phyloP scores from a whole-genome alignment of 2,329 filamentous ascomycete species.

The Colletotrichum melonis region DNA sequence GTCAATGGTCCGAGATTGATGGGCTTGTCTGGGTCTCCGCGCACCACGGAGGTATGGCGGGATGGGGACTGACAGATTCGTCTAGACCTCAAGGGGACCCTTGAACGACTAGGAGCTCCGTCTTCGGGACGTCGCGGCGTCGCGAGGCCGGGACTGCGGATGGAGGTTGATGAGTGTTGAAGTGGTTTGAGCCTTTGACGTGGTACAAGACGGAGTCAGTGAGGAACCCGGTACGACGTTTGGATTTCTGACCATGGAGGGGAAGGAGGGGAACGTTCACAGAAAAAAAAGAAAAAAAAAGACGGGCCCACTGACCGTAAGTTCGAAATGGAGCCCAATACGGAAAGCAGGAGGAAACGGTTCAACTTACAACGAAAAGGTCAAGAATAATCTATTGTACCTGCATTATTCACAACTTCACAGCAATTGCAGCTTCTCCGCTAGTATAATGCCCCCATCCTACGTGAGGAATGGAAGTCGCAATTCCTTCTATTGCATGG shows the following conservation, averaged over 20 bases:
- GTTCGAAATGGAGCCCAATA: background rate
- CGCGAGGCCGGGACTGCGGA: slow-evolving; percentile 1
- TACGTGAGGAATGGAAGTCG: background rate
- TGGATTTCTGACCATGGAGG: background rate
- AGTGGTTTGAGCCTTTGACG: background rate
- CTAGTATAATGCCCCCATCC: background rate
- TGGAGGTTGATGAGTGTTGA: background rate
- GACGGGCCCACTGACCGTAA: background rate
- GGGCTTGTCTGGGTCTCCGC: slow-evolving; percentile 1
- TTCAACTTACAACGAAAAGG: background rate
- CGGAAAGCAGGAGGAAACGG: background rate
- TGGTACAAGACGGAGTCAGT: slow-evolving; percentile 3
- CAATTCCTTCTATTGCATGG: background rate
- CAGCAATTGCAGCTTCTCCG: background rate
- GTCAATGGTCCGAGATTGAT: background rate
- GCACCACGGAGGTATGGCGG: background rate
- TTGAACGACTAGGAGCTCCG: slow-evolving; percentile 24
- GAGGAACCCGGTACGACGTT: background rate
- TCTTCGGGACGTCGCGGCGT: slow-evolving; percentile 6
- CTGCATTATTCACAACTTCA: background rate
- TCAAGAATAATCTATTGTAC: background rate
- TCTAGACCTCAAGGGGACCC: slow-evolving; percentile 13
- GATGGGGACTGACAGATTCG: slow-evolving; percentile 24
- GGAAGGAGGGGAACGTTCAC: background rate
- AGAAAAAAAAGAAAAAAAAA: background rate